Evolutionary conservation across 2,329 filamentous ascomycete genomes (phyloP), one percentile per base, ranked within the genome.

Genomic region (Cyclaneusma minus): DNA sequence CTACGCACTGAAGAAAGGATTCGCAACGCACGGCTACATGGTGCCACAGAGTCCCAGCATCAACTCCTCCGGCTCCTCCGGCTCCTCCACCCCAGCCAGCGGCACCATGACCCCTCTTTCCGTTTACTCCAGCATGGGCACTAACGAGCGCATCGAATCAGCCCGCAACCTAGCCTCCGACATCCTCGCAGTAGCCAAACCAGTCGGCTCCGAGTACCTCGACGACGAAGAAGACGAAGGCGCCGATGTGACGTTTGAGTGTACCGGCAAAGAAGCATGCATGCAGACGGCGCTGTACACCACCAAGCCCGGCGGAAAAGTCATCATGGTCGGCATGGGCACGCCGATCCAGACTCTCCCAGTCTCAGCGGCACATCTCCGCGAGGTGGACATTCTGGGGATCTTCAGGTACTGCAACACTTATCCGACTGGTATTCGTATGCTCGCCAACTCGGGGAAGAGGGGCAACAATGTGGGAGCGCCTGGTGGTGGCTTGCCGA

Each of bases 311-410:
- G 79, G 78, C 14, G 78, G 78, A 11, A 75, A 73, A 39, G 60
- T 83, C 25, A 63, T 84, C 47, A 71, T 84, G 47, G 76, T 85
- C 13, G 79, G 78, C 28, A 84, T 84, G 78, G 79, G 79, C 19
- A 78, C 68, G 4, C 77, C 78, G 0, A 65, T 82, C 27, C 76
- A 83, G 47, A 82, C 75, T 0, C 58, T 84, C 2, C 77, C 77
- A 2, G 56, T 85, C 23, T 78, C 71, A 6, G 72, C 74, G 4
- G 77, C 77, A 3, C 74, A 78, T 20, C 56, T 82, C 15, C 65
- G 76, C 19, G 79, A 85, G 51, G 71, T 84, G 22, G 78, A 84
- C 44, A 74, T 84, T 16, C 52, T 82, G n/a, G 77, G 77, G 17
- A 71, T 82, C 16, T 83, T 84, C 53, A 64, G 78, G 24, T 84